Evolutionary conservation across 805 yeast species (phyloP).

Genomic region (Wilhelminamyces savonicus): DNA sequence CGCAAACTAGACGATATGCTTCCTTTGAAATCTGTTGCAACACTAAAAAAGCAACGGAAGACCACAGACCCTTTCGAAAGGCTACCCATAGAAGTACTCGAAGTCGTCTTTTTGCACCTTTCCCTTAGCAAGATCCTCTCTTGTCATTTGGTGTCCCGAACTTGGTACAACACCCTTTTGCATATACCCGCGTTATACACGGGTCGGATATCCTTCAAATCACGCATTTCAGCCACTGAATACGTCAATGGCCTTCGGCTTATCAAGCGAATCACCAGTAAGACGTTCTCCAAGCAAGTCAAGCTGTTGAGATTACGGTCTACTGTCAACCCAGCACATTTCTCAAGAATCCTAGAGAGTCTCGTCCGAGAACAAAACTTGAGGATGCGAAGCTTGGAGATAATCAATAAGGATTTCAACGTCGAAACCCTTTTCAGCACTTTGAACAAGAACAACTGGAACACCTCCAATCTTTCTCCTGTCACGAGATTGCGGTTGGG

Average conservation of each 20-base stretch:
- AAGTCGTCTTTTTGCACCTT: slow-evolving; percentile 16
- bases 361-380: slow-evolving; percentile 18
- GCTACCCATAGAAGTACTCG: slow-evolving; percentile 27
- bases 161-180: slow-evolving; percentile 25
- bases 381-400: slow-evolving; percentile 17
- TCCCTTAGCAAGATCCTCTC: slow-evolving; percentile 14
- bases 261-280: slow-evolving; percentile 16
- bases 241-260: slow-evolving; percentile 22
- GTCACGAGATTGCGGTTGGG: slow-evolving; percentile 20
- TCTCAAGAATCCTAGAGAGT: slow-evolving; percentile 20
- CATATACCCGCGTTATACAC: slow-evolving; percentile 21
- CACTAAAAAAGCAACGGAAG: slow-evolving; percentile 1
- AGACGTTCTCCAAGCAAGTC: slow-evolving; percentile 10
- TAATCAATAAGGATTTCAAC: slow-evolving; percentile 19
- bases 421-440: slow-evolving; percentile 18
- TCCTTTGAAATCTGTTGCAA: slow-evolving; percentile 14
- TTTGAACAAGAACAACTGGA: slow-evolving; percentile 22
- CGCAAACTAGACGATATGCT: slow-evolving; percentile 11
- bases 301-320: slow-evolving; percentile 16
- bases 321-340: slow-evolving; percentile 14
- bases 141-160: slow-evolving; percentile 27
- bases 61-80: slow-evolving; percentile 19
- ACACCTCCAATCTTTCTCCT: slow-evolving; percentile 12
- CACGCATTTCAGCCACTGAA: slow-evolving; percentile 19
- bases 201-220: slow-evolving; percentile 14